A percentile compares a stretch with the other conserved stretches of the same genome.
Conservation (phyloP, 805 yeast genomes). For the Sungouiozyma ichnusensis region DNA sequence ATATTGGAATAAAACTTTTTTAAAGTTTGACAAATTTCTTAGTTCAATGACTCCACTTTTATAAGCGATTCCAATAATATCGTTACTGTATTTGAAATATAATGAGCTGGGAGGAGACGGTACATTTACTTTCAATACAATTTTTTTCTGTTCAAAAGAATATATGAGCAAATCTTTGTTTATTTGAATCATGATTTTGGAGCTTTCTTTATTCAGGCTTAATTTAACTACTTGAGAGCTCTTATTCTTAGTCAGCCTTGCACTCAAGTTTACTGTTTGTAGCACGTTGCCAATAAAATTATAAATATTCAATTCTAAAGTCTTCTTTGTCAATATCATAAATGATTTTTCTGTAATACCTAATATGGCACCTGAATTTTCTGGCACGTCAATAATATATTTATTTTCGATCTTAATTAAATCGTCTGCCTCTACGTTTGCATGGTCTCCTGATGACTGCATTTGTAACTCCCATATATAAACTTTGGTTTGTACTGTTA, state of each 20-base stretch:
- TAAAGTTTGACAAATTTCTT: slow-evolving; percentile 16
- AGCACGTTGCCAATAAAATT: slow-evolving; percentile 21
- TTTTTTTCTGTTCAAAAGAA: slow-evolving; percentile 25
- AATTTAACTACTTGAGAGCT: slow-evolving; percentile 6
- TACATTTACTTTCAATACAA: slow-evolving; percentile 11
- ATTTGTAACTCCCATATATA: slow-evolving; percentile 11
- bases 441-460: slow-evolving; percentile 1
- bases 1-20: slow-evolving; percentile 8
- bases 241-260: slow-evolving; percentile 5
- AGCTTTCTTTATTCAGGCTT: slow-evolving; percentile 21
- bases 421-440: neutral
- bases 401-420: slow-evolving; percentile 8
- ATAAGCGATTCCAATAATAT: slow-evolving; percentile 12
- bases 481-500: slow-evolving; percentile 10
- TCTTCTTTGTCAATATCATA: slow-evolving; percentile 15
- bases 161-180: slow-evolving; percentile 15
- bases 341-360: slow-evolving; percentile 29
- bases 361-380: slow-evolving; percentile 11
- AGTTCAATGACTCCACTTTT: slow-evolving; percentile 17
- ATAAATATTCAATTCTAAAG: slow-evolving; percentile 19
- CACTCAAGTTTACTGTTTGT: slow-evolving; percentile 16
- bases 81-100: slow-evolving; percentile 9
- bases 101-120: slow-evolving; percentile 6
- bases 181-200: slow-evolving; percentile 22
- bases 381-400: slow-evolving; percentile 2